phyloP scores from a whole-genome alignment of 2,329 filamentous ascomycete genomes.

The Arthrobotrys conoides region DNA sequence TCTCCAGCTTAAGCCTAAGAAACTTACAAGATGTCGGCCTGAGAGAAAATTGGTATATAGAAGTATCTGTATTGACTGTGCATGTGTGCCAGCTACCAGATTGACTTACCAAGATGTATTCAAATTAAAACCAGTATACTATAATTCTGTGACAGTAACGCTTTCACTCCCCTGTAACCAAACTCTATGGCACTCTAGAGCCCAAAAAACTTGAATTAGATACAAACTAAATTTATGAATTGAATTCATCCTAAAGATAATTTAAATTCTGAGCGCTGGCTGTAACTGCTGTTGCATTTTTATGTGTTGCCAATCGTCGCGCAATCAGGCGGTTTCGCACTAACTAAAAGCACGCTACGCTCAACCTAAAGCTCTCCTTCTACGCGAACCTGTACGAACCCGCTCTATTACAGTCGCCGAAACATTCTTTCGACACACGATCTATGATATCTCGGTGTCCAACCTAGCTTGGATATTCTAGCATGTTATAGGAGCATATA shows the following conservation, averaged over 20 bases:
- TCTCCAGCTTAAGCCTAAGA: neutral
- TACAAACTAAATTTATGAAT: too few species aligned
- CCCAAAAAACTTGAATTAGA: too few species aligned
- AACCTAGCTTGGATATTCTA: neutral
- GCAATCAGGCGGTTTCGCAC: constrained; percentile 56
- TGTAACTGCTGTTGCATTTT: constrained; percentile 55
- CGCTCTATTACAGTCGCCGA: neutral
- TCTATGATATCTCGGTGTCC: constrained; percentile 9
- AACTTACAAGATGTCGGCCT: too few species aligned
- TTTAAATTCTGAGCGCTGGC: neutral
- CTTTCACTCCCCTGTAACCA: too few species aligned
- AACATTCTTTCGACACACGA: constrained; percentile 1
- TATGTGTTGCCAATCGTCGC: constrained; percentile 31
- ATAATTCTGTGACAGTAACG: too few species aligned
- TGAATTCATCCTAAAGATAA: too few species aligned
- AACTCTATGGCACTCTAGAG: too few species aligned
- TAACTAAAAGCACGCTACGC: constrained; percentile 32
- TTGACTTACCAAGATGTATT: too few species aligned
- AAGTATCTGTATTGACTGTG: too few species aligned
- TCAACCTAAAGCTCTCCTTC: constrained; percentile 23
- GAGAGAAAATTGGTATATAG: too few species aligned
- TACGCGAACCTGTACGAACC: constrained; percentile 26
- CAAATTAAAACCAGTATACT: too few species aligned
- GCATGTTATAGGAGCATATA: constrained; percentile 1
- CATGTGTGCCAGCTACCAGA: too few species aligned